These are phyloP conservation scores for Macaranga tanarius DNA, from an alignment of 441 rosid genomes.

Conservation along the genomic window DNA sequence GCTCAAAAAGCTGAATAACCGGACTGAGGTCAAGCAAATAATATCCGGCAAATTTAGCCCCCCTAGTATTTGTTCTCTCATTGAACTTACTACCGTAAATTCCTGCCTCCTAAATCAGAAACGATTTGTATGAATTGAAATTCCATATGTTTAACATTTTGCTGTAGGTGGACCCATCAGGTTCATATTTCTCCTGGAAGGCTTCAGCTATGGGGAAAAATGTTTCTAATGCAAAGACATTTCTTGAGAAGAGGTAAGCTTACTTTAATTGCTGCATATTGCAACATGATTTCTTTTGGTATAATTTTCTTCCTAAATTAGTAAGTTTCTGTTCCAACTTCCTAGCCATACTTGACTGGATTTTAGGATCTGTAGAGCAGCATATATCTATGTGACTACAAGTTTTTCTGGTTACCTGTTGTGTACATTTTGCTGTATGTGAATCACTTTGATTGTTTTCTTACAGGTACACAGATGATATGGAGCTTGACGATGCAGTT, in stretches of 20 bases:
- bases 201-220: constrained; percentile 99
- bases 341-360: background rate
- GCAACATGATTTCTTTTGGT: background rate
- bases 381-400: background rate
- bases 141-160: background rate
- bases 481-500: constrained; percentile 99
- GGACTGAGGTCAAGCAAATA: background rate
- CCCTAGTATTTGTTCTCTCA: constrained; percentile 1
- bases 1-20: background rate
- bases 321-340: background rate
- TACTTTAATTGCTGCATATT: background rate
- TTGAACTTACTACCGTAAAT: background rate
- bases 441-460: background rate
- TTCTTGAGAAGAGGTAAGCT: constrained; percentile 91
- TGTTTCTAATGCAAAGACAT: constrained; percentile 96
- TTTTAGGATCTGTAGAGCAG: background rate
- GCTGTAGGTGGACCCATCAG: constrained; percentile 92
- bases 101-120: background rate
- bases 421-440: background rate
- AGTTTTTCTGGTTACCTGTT: background rate
- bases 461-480: constrained; percentile 85
- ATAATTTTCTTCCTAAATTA: background rate
- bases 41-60: background rate
- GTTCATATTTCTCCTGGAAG: constrained; percentile 99
- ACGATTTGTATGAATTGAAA: background rate